phyloP scores from a whole-genome alignment of 1,139 yeast genomes.

The Candida sanyaensis region DNA sequence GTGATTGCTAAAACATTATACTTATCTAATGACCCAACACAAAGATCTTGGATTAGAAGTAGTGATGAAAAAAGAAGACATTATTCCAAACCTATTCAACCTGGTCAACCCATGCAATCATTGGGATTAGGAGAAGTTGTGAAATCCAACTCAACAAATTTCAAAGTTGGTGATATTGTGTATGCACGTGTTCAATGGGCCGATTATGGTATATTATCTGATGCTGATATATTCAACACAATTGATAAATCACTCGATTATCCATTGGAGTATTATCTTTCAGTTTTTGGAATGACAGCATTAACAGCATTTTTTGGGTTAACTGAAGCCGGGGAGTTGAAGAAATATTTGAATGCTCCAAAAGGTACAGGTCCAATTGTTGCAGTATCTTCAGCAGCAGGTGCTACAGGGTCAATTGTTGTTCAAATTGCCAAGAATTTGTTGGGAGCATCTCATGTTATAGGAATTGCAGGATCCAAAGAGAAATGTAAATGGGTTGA shows the following conservation, averaged over 20 bases:
- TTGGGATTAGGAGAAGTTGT: constrained; percentile 51
- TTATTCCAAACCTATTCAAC: constrained; percentile 48
- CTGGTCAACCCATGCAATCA: constrained; percentile 52
- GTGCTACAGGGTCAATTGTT: constrained; percentile 68
- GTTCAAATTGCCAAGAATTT: constrained; percentile 60
- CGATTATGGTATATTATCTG: constrained; percentile 27
- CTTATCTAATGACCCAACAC: constrained; percentile 72
- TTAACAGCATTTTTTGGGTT: constrained; percentile 66
- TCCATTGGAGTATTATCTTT: constrained; percentile 28
- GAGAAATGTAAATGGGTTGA: constrained; percentile 59
- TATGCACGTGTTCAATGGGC: constrained; percentile 30
- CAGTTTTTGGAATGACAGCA: constrained; percentile 53
- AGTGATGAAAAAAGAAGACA: constrained; percentile 39
- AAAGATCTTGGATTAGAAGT: constrained; percentile 59
- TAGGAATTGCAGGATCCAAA: constrained; percentile 65
- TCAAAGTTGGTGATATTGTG: constrained; percentile 45
- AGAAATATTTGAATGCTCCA: constrained; percentile 14
- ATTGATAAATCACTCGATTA: constrained; percentile 25
- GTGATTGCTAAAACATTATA: constrained; percentile 48
- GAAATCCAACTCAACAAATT: constrained; percentile 41
- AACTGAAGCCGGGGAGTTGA: constrained; percentile 41
- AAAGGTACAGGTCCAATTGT: constrained; percentile 37
- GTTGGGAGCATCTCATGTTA: constrained; percentile 56
- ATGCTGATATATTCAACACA: constrained; percentile 21
- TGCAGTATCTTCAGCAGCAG: constrained; percentile 65